Conservation (phyloP, 768 basidiomycete genomes). For the Lentinula sp. region DNA sequence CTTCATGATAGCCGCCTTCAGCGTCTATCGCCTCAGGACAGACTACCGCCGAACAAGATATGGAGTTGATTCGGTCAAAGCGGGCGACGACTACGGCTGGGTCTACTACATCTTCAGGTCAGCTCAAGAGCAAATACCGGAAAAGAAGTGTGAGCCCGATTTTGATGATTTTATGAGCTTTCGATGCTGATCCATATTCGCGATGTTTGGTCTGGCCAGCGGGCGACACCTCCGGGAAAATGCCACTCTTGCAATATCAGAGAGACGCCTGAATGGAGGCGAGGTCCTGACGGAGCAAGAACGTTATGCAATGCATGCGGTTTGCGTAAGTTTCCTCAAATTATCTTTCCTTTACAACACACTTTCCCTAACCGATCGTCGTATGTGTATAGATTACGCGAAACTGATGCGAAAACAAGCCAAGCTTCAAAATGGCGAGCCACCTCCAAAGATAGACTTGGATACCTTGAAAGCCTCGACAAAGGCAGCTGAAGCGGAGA, state of each 20-base stretch:
- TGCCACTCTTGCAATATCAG: conserved; percentile 85
- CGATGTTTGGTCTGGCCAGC: conserved; percentile 41
- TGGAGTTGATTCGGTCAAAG: conserved; percentile 80
- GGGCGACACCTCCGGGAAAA: conserved; percentile 80
- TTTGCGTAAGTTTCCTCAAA: conserved; percentile 50
- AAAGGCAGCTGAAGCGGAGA: conserved; percentile 47
- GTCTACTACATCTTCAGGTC: conserved; percentile 39
- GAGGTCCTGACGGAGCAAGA: conserved; percentile 79
- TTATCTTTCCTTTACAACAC: neutral
- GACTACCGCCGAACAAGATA: conserved; percentile 73
- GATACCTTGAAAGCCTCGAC: conserved; percentile 72
- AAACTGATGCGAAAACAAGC: conserved; percentile 73
- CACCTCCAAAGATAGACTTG: conserved; percentile 54
- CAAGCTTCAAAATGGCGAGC: conserved; percentile 36
- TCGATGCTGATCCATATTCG: conserved; percentile 16
- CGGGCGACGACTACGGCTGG: conserved; percentile 67
- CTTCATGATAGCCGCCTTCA: conserved; percentile 12
- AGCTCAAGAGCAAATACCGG: conserved; percentile 75
- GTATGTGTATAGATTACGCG: conserved; percentile 56
- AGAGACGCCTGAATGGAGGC: conserved; percentile 85
- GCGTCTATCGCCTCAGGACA: conserved; percentile 18
- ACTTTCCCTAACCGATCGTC: neutral
- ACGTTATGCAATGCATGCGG: conserved; percentile 86
- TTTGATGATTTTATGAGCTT: conserved; percentile 1
- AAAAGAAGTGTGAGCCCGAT: conserved; percentile 70